Percentiles rank a stretch among this genome's conserved stretches.
phyloP scores from a whole-genome alignment of 176 grass and related monocot genomes.

The Phoenix roebelenii region DNA sequence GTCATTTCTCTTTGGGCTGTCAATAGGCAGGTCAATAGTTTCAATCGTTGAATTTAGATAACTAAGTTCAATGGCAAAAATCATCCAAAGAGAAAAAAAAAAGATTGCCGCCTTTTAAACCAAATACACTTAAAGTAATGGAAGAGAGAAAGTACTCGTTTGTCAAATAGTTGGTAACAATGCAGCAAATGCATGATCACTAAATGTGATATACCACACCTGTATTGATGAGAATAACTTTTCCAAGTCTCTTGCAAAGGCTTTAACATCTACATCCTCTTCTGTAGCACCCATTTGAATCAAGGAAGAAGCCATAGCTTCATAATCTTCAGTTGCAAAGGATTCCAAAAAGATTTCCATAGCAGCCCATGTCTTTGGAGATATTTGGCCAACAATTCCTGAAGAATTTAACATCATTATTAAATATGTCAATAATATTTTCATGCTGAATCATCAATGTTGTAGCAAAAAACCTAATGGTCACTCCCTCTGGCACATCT shows the following conservation, averaged over 20 bases:
- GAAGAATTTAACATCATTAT: slow-evolving; percentile 3
- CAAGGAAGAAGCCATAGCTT: slow-evolving; percentile 71
- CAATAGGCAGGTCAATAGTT: too few species aligned
- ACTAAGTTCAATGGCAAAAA: too few species aligned
- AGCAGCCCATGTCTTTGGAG: slow-evolving; percentile 79
- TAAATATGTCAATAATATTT: too few species aligned
- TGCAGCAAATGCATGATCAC: background rate
- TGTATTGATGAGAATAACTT: slow-evolving; percentile 94
- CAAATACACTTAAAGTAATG: too few species aligned
- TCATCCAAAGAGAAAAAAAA: too few species aligned
- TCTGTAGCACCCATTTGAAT: slow-evolving; percentile 91
- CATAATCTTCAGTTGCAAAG: slow-evolving; percentile 77
- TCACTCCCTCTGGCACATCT: too few species aligned
- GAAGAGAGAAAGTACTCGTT: too few species aligned
- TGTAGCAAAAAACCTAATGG: too few species aligned
- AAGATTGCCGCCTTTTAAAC: too few species aligned
- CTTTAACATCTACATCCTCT: slow-evolving; percentile 62
- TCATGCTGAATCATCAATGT: too few species aligned
- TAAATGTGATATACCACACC: slow-evolving; percentile 27
- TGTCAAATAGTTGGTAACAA: background rate
- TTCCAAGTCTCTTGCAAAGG: slow-evolving; percentile 76
- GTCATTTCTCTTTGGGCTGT: too few species aligned
- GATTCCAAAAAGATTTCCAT: slow-evolving; percentile 95
- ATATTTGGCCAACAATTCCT: slow-evolving; percentile 96
- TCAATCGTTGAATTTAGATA: too few species aligned